A percentile compares a stretch with the other conserved stretches of the same genome.
These are phyloP conservation scores for Saccharomycopsis hybrid DNA, from an alignment of 1,139 yeast genomes.

Conservation along the genomic window DNA sequence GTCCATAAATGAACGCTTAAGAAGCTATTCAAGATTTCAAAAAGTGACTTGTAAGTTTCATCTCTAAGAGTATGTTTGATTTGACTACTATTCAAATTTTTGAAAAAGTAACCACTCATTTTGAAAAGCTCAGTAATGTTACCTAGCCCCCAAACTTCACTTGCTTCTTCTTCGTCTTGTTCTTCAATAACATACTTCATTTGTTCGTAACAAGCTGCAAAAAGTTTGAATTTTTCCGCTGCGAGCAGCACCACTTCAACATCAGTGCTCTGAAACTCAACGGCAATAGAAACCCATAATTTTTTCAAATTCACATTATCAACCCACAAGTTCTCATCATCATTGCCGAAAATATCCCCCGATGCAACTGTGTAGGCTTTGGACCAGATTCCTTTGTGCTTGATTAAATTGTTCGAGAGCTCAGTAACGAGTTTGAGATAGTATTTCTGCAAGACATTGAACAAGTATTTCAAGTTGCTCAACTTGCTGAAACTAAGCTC, in stretches of 20 bases:
- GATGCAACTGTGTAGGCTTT: slow-evolving; percentile 4
- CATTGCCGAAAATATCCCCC: slow-evolving; percentile 22
- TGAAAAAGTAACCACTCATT: slow-evolving; percentile 11
- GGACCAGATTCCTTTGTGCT: slow-evolving; percentile 10
- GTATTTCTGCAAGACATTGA: not conserved
- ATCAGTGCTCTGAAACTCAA: slow-evolving; percentile 15
- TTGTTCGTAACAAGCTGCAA: slow-evolving; percentile 25
- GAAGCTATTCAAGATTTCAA: slow-evolving; percentile 7
- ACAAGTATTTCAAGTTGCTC: not conserved
- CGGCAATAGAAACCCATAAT: slow-evolving; percentile 15
- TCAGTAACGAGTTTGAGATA: slow-evolving; percentile 11
- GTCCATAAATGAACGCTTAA: slow-evolving; percentile 3
- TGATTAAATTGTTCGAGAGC: slow-evolving; percentile 14
- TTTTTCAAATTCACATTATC: slow-evolving; percentile 19
- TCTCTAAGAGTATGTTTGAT: slow-evolving; percentile 9
- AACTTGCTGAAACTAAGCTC: slow-evolving; percentile 13
- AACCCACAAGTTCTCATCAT: slow-evolving; percentile 24
- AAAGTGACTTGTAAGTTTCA: not conserved
- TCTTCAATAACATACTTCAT: slow-evolving; percentile 17
- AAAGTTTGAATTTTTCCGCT: slow-evolving; percentile 28
- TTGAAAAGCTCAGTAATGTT: slow-evolving; percentile 21
- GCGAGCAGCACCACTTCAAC: slow-evolving; percentile 25
- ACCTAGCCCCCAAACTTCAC: slow-evolving; percentile 18
- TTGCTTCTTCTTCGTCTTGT: slow-evolving; percentile 14
- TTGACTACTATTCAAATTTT: slow-evolving; percentile 4